A percentile compares a stretch with the other conserved stretches of the same genome.
Conservation (phyloP, 768 basidiomycete genomes). For the Boletus rufocinnamomeus region DNA sequence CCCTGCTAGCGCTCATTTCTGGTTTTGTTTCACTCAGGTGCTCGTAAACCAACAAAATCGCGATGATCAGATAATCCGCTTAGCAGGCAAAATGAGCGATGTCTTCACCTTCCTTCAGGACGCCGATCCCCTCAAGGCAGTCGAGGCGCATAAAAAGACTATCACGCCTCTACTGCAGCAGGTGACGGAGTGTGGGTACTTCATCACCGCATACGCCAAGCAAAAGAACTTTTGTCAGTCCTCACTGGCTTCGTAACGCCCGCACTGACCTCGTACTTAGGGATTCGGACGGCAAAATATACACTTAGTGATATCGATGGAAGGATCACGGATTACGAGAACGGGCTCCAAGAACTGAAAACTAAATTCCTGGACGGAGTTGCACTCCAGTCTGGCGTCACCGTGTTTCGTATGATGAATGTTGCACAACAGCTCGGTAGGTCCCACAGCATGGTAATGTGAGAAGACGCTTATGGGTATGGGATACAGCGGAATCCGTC, state of each 20-base stretch:
- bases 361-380: too few species aligned
- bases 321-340: too few species aligned
- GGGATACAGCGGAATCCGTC: too few species aligned
- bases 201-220: slow-evolving; percentile 5
- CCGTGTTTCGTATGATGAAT: too few species aligned
- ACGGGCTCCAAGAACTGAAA: too few species aligned
- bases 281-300: neutral
- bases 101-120: slow-evolving; percentile 4
- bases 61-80: neutral
- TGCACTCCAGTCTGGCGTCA: too few species aligned
- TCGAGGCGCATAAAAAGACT: neutral
- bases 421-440: too few species aligned
- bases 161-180: slow-evolving; percentile 6
- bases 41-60: neutral
- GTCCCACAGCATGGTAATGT: too few species aligned
- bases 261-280: neutral
- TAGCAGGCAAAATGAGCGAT: slow-evolving; percentile 1
- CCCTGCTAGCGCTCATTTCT: neutral
- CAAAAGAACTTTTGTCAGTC: neutral
- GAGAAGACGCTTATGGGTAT: too few species aligned
- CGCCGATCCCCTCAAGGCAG: neutral
- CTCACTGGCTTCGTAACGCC: neutral
- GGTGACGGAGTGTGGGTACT: slow-evolving; percentile 13
- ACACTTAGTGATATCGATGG: too few species aligned
- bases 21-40: neutral